Base-by-base conservation (phyloP, 2,329 filamentous ascomycete genomes). In the Phaeophleospora eucalypticola region DNA sequence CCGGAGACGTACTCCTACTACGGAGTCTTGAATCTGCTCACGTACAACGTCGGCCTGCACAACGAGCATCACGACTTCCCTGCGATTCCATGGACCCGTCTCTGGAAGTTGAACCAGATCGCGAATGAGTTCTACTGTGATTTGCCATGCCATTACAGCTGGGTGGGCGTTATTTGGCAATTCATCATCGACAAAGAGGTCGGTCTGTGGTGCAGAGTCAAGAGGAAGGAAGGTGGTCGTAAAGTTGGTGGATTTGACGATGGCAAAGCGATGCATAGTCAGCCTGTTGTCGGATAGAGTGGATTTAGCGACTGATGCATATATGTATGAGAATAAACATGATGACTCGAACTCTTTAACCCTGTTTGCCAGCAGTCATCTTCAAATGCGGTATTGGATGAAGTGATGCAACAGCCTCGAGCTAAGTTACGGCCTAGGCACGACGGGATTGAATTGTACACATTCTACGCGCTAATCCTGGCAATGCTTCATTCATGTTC, bases 1-100 rank as follows among this genome's bases (percentile, higher is more conserved):
- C 90, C 93, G 2, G 93, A 98, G 76, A 98, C 93, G 1, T 98
- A 89, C 73, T 91, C 86, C 39, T 98, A 98, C 78, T 98, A 98
- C 66, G 93, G 93, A 0, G 81, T 86, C 0, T 79, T 97, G 56
- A 98, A 98, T 72, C 71, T 89, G 61, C 71, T 98, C 41, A 95
- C 90, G 1, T 98, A 97, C 77, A 98, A 98, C 61, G 93, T 98
- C 37, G 93, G 93, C 43, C 74, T 96, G 63, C 93, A 98, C 75
- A 98, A 98, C 67, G 93, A 98, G 75, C 93, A 98, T 71, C 93
- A 98, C 68, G 93, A 98, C 69, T 98, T 98, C 72, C 93, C 93
- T 9, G 93, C 93, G 39, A 81, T 98, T 38, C 91, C 93, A 0
- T 98, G 93, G 93, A 96, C 89, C 8, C 78, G 86, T 24, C 78